phyloP scores from a whole-genome alignment of 192 early-diverging fungal species.

The Backusella australiensis region DNA sequence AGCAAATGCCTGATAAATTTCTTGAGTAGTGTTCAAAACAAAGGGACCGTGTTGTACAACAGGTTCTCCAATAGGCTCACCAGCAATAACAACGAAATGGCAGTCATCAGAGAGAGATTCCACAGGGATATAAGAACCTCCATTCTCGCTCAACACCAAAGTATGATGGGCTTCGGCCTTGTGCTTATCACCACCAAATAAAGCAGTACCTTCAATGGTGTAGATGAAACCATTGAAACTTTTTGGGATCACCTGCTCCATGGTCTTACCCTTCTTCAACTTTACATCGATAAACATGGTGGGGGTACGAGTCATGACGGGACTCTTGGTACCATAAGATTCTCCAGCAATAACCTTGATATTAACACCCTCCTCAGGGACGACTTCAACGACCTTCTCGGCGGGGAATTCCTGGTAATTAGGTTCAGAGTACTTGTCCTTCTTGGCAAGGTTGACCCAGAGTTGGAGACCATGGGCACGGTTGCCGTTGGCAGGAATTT shows the following conservation, averaged over 20 bases:
- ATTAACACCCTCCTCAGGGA: slow-evolving; percentile 44
- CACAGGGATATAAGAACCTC: slow-evolving; percentile 39
- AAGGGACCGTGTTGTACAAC: slow-evolving; percentile 66
- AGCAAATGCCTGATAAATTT: slow-evolving; percentile 46
- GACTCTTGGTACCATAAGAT: slow-evolving; percentile 63
- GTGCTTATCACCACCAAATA: slow-evolving; percentile 50
- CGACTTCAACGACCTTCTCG: slow-evolving; percentile 62
- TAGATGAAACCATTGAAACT: slow-evolving; percentile 61
- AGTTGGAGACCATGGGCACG: slow-evolving; percentile 61
- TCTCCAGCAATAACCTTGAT: slow-evolving; percentile 92
- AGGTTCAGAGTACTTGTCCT: slow-evolving; percentile 70
- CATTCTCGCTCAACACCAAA: slow-evolving; percentile 38
- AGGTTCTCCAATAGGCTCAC: slow-evolving; percentile 46
- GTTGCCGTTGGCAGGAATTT: slow-evolving; percentile 53
- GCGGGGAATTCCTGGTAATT: slow-evolving; percentile 70
- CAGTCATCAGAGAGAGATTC: slow-evolving; percentile 28
- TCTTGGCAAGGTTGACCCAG: slow-evolving; percentile 75
- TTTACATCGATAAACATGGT: slow-evolving; percentile 78
- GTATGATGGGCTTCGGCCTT: slow-evolving; percentile 40
- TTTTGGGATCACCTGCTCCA: slow-evolving; percentile 57
- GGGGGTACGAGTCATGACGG: slow-evolving; percentile 75
- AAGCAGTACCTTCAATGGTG: slow-evolving; percentile 52
- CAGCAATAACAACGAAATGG: slow-evolving; percentile 38
- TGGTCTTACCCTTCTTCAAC: slow-evolving; percentile 53
- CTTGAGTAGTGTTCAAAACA: slow-evolving; percentile 57